Evolutionary conservation across 1,284 basidiomycete genomes (phyloP), one percentile per base, ranked within the genome.

Genomic region (Heliocybe sulcata): DNA sequence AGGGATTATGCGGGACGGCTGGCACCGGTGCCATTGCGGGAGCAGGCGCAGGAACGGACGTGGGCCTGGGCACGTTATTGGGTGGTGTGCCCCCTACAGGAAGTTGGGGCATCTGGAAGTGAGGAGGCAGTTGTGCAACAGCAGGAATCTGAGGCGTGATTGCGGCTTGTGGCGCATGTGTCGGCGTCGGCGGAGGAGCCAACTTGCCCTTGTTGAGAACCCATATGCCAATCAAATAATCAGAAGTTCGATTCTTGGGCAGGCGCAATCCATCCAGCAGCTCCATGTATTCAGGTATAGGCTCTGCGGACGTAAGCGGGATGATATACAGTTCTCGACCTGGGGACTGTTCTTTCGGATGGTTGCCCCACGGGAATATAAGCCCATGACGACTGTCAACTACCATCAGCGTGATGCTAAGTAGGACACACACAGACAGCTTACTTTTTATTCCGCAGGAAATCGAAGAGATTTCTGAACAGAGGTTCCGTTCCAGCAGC

Each of bases 301-400:
- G 74, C 52, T 89, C 81, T 25, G 72, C 75, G 14, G 88, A 78
- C 19, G 79, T 74, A 4, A 97, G 69, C 1, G 94, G 94, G 20
- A 96, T 80, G 56, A 96, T 80, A 64, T 98, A 98, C 31, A 96
- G 71, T 67, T 98, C 94, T 59, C 87, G 86, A 27, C 92, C 90
- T 19, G 87, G 87, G 57, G 82, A 79, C 58, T 81, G 70, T 4
- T 92, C 88, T 59, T 87, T 84, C 8, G 83, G 83, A 29, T 77
- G 77, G 54, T 73, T 75, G 3, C 87, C 88, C 85, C 92, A 94
- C 11, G 92, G 93, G 59, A 92, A 91, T 35, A 91, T 81, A 12
- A 94, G 76, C 9, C 87, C 92, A 68, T 94, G 90, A 22, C 93
- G 92, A 56, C 92, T 94, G 66, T 16, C n/a, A n/a, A 62, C 48